Percentiles rank a stretch among this genome's conserved stretches.
phyloP scores from a whole-genome alignment of 1,284 basidiomycete genomes.

The Meira nashicola region DNA sequence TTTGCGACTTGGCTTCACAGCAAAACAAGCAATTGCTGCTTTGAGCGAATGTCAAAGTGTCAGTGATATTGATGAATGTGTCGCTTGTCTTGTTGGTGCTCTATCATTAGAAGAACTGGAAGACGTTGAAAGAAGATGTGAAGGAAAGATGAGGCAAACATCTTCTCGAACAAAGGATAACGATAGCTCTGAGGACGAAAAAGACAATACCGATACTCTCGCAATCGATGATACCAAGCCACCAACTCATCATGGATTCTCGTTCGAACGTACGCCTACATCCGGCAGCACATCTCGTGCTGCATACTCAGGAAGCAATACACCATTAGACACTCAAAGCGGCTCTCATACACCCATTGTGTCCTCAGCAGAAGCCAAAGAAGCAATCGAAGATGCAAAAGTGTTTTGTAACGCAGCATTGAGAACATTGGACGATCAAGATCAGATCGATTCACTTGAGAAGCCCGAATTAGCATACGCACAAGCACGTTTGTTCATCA shows the following conservation, averaged over 20 bases:
- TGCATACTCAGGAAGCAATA: neutral
- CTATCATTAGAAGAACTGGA: slow-evolving; percentile 61
- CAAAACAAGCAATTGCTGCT: slow-evolving; percentile 67
- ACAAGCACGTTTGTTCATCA: slow-evolving; percentile 27
- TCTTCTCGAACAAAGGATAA: slow-evolving; percentile 13
- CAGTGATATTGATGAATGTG: slow-evolving; percentile 80
- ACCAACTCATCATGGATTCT: slow-evolving; percentile 30
- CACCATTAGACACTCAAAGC: neutral
- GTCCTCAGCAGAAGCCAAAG: neutral
- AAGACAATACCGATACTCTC: slow-evolving; percentile 23
- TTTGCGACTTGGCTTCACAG: slow-evolving; percentile 74
- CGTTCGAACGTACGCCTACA: slow-evolving; percentile 22
- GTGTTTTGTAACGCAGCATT: neutral
- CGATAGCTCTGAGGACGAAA: slow-evolving; percentile 26
- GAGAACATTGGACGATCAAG: neutral
- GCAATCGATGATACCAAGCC: neutral
- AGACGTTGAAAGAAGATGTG: slow-evolving; percentile 58
- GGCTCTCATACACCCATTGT: neutral
- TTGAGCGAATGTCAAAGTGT: slow-evolving; percentile 59
- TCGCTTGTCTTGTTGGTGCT: slow-evolving; percentile 55
- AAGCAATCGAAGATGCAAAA: neutral
- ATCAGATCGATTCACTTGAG: slow-evolving; percentile 35
- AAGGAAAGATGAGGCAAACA: slow-evolving; percentile 45
- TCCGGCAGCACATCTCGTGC: neutral
- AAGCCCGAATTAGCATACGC: slow-evolving; percentile 38